Base-by-base conservation (phyloP, 768 basidiomycete species). In the Russula olivacea region DNA sequence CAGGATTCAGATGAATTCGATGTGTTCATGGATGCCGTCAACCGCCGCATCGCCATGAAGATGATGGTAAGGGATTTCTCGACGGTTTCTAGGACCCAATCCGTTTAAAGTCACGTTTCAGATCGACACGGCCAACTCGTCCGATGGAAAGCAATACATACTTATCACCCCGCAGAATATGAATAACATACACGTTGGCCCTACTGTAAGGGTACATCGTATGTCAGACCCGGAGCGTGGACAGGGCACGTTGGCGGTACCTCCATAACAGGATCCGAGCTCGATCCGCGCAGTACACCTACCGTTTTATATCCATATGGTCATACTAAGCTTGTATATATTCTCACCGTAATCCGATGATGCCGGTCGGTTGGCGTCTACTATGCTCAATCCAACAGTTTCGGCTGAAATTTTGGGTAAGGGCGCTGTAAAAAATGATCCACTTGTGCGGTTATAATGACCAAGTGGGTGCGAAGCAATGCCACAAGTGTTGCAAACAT, bases 151-250 rank as follows among this genome's bases (percentile, higher is more conserved):
- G 69, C 96, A 98, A 73, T 96, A 93, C 71, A 85, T 98, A 57
- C 80, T 98, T 50, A 98, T 98, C 72, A 97, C 95, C 1, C 96
- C 96, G n/a, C 91, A 92, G 69, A 90, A 91, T 68, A 92, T 93
- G 89, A 83, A 83, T 49, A 88, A 85, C 69, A 77, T 92, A 55
- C 75, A 77, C 28, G 73, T 87, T 57, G 87, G 88, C n/a, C 76
- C 77, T 4, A 83, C 83, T 14, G 90, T 93, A 36, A 81, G 83
- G 17, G 87, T 93, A 1, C 81, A 86, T 65, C 80, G 87, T 55
- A 91, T 94, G 89, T 78, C 76, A 14, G 89, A 91, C 70, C 89
- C 89, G 0, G 87, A 89, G 66, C 81, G 89, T n/a, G 82, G 82
- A 14, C 86, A 86, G 69, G 76, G 77, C 10, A 75, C 74, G 3